Conservation (phyloP, 768 basidiomycete species). For the Clavaria fumosa region DNA sequence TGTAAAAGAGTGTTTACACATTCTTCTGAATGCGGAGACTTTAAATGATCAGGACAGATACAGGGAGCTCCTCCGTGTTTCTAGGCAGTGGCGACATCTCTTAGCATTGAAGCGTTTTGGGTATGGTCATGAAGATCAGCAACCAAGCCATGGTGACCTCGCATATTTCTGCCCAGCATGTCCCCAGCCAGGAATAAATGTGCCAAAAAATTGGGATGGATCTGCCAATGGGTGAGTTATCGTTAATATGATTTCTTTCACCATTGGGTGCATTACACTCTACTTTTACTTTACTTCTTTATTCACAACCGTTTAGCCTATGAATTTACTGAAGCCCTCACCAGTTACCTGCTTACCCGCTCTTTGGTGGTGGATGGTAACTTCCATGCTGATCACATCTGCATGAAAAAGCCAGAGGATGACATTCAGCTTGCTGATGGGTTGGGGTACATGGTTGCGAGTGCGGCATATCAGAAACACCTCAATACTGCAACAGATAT, state of each 20-base stretch:
- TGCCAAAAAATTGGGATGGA: not conserved
- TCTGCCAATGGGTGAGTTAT: not conserved
- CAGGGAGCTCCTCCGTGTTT: not conserved
- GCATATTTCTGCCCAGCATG: not conserved
- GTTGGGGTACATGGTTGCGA: slow-evolving; percentile 14
- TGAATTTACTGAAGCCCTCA: too few relatives aligned
- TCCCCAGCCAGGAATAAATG: not conserved
- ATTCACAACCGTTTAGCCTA: too few relatives aligned
- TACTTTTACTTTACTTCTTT: too few relatives aligned
- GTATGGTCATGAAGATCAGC: not conserved
- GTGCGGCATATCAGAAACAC: slow-evolving; percentile 12
- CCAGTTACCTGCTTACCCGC: slow-evolving; percentile 1
- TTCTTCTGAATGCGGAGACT: not conserved
- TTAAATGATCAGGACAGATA: not conserved
- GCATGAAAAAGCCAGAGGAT: slow-evolving; percentile 12
- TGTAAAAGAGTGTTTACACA: not conserved
- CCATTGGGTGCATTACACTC: too few relatives aligned
- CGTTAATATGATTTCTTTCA: not conserved
- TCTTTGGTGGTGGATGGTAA: slow-evolving; percentile 15
- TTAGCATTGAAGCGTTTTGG: not conserved
- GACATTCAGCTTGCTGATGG: slow-evolving; percentile 18
- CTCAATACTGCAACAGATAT: slow-evolving; percentile 3
- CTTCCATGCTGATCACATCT: slow-evolving; percentile 16
- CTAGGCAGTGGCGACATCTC: not conserved
- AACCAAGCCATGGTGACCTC: not conserved